Evolutionary conservation across 805 yeast genomes (phyloP).

Genomic region (Pichia thaimueangensis): DNA sequence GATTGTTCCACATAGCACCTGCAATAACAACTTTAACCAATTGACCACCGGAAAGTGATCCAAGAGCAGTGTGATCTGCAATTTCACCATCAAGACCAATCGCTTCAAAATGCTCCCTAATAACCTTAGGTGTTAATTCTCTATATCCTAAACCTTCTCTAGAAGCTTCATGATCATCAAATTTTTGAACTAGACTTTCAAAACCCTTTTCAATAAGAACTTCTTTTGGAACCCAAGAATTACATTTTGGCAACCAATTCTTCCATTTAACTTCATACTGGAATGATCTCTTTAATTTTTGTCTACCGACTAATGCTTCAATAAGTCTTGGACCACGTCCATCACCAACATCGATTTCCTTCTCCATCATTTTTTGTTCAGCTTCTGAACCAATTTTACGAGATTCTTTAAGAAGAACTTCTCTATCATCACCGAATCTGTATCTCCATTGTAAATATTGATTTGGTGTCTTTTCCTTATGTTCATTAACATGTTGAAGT

Average conservation of each 20-base stretch:
- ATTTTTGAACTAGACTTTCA: slow-evolving; percentile 86
- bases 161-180: slow-evolving; percentile 98
- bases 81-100: slow-evolving; percentile 97
- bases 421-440: slow-evolving; percentile 96
- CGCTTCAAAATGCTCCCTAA: slow-evolving; percentile 93
- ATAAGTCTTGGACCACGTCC: slow-evolving; percentile 79
- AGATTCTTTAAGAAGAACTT: slow-evolving; percentile 86
- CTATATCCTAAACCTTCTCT: slow-evolving; percentile 99
- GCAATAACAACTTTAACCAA: slow-evolving; percentile 97
- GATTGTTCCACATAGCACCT: slow-evolving; percentile 99
- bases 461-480: slow-evolving; percentile 95
- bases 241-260: slow-evolving; percentile 84
- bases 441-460: slow-evolving; percentile 99
- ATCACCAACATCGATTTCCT: slow-evolving; percentile 73
- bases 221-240: slow-evolving; percentile 90
- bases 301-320: slow-evolving; percentile 96
- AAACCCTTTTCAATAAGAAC: slow-evolving; percentile 76
- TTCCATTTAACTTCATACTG: slow-evolving; percentile 97
- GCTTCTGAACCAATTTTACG: slow-evolving; percentile 71
- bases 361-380: slow-evolving; percentile 70
- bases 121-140: slow-evolving; percentile 84
- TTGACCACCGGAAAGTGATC: slow-evolving; percentile 96
- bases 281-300: slow-evolving; percentile 91
- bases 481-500: slow-evolving; percentile 92
- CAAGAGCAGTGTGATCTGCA: slow-evolving; percentile 97